phyloP scores from a whole-genome alignment of 805 yeast species.

The Candida xiaguanensis region DNA sequence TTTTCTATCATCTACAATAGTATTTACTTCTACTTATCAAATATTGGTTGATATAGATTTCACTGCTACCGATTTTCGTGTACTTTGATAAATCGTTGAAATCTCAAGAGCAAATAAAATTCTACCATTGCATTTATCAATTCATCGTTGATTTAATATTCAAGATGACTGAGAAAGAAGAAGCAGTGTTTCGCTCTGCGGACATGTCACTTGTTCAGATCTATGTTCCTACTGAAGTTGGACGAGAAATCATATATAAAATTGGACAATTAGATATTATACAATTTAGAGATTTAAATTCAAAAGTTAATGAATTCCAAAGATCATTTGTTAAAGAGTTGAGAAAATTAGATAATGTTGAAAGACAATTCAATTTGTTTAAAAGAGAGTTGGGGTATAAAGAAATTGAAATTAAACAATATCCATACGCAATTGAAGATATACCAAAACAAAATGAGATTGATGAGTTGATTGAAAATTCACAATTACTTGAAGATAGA shows the following conservation, averaged over 20 bases:
- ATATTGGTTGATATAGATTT: too few species aligned
- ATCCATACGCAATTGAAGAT: constrained; percentile 21
- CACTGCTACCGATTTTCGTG: too few species aligned
- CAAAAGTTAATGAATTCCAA: constrained; percentile 79
- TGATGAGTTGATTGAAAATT: constrained; percentile 65
- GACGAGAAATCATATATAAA: constrained; percentile 80
- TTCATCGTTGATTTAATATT: not conserved
- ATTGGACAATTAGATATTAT: constrained; percentile 83
- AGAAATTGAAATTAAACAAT: constrained; percentile 32
- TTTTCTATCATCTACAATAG: too few species aligned
- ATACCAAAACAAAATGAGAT: constrained; percentile 52
- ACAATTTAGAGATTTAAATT: constrained; percentile 83
- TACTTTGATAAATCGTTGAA: constrained; percentile 6
- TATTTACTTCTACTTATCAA: too few species aligned
- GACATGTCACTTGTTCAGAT: constrained; percentile 93
- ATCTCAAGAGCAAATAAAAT: constrained; percentile 6
- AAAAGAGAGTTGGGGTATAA: constrained; percentile 49
- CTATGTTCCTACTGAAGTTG: constrained; percentile 84
- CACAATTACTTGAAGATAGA: constrained; percentile 68
- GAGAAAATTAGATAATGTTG: constrained; percentile 78
- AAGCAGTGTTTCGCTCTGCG: constrained; percentile 71
- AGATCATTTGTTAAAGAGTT: constrained; percentile 87
- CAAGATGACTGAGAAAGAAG: constrained; percentile 30
- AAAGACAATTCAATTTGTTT: constrained; percentile 62
- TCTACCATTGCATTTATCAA: not conserved